Percentiles rank a stretch among this genome's conserved stretches.
phyloP scores from a whole-genome alignment of 441 rosid genomes.

The Croton laevigatus region DNA sequence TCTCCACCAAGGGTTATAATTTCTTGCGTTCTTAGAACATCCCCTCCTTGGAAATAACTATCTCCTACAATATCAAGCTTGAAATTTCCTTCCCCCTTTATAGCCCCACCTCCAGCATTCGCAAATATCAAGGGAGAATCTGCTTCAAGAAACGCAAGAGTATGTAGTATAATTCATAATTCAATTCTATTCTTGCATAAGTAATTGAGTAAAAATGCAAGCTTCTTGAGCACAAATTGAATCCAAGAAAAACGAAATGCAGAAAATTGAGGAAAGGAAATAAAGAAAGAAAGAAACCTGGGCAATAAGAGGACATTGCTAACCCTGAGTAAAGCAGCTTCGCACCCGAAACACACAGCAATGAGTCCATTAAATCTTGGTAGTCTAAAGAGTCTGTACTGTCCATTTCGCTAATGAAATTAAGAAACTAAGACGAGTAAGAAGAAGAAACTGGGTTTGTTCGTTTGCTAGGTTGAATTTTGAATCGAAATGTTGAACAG shows the following conservation, averaged over 20 bases:
- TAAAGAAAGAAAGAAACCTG: constrained; percentile 32
- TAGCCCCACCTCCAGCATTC: constrained; percentile 63
- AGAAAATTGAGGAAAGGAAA: too few relatives aligned
- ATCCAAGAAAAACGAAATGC: not conserved
- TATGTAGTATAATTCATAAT: too few relatives aligned
- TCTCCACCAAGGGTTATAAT: constrained; percentile 58
- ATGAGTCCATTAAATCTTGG: constrained; percentile 32
- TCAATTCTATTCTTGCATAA: too few relatives aligned
- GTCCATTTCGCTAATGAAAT: constrained; percentile 1
- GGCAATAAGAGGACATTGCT: constrained; percentile 33
- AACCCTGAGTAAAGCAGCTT: constrained; percentile 47
- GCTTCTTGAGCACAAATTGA: too few relatives aligned
- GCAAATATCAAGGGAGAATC: constrained; percentile 56
- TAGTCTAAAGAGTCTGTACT: not conserved
- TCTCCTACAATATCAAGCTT: constrained; percentile 38
- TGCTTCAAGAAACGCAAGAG: constrained; percentile 28
- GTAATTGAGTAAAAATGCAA: too few relatives aligned
- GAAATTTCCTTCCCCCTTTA: constrained; percentile 32
- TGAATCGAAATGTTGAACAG: too few relatives aligned
- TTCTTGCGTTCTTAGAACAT: constrained; percentile 62
- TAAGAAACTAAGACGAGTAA: not conserved
- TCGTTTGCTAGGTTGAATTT: too few relatives aligned
- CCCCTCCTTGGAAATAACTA: constrained; percentile 58
- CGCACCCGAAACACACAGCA: constrained; percentile 64
- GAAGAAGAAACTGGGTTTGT: not conserved